Percentiles rank a stretch among this genome's conserved stretches.
phyloP scores from a whole-genome alignment of 768 basidiomycete species.

The Lactarius indigo region DNA sequence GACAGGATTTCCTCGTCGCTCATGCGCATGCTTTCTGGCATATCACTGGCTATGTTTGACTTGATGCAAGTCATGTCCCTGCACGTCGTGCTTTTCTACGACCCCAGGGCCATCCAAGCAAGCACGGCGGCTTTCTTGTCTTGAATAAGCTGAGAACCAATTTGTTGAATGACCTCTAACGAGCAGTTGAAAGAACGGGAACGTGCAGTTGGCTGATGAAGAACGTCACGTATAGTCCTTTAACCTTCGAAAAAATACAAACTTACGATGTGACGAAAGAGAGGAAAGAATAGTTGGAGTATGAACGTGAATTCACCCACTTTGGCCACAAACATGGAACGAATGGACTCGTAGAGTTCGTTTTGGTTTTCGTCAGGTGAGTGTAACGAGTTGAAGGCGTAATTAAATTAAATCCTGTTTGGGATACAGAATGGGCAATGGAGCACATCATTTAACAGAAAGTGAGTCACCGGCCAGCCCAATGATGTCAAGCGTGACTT shows the following conservation, averaged over 20 bases:
- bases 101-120: neutral
- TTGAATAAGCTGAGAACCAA: no score
- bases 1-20: no score
- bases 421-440: neutral
- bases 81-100: constrained; percentile 23
- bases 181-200: no score
- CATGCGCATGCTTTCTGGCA: constrained; percentile 29
- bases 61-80: constrained; percentile 30
- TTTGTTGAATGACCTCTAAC: no score
- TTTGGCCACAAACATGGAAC: no score
- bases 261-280: constrained; percentile 40
- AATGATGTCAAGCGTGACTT: no score
- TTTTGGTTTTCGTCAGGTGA: constrained; percentile 26
- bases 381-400: constrained; percentile 35
- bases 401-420: constrained; percentile 40
- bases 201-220: constrained; percentile 31
- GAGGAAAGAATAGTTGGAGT: constrained; percentile 36
- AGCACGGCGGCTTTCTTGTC: no score
- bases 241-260: neutral
- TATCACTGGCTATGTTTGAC: constrained; percentile 33
- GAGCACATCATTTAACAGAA: no score
- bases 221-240: neutral
- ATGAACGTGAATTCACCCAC: constrained; percentile 29
- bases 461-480: no score
- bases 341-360: constrained; percentile 35